These are phyloP conservation scores for Russula sp. DNA, from an alignment of 768 basidiomycete genomes.

Conservation along the genomic window DNA sequence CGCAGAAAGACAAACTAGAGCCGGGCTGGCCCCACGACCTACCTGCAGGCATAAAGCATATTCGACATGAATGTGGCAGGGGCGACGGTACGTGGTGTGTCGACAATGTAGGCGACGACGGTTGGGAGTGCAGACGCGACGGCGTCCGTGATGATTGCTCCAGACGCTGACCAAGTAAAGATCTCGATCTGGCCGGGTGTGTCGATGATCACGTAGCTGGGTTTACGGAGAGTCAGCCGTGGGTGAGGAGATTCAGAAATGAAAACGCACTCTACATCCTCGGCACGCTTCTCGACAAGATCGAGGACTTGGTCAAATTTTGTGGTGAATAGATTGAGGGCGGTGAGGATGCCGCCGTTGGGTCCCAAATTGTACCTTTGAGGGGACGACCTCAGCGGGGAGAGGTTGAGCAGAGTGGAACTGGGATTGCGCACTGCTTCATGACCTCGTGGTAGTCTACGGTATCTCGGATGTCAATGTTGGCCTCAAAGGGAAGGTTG, in stretches of 20 bases:
- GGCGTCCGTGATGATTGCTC: constrained; percentile 97
- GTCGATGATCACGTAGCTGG: constrained; percentile 89
- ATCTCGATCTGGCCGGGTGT: constrained; percentile 99
- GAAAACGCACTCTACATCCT: constrained; percentile 72
- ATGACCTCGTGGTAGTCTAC: constrained; percentile 97
- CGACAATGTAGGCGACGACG: constrained; percentile 94
- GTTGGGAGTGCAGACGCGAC: constrained; percentile 90
- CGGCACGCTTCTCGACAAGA: constrained; percentile 86
- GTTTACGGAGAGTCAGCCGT: not conserved
- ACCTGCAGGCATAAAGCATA: constrained; percentile 99
- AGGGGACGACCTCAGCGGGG: constrained; percentile 7
- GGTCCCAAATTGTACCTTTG: constrained; percentile 94
- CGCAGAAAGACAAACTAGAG: not conserved
- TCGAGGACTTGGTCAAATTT: constrained; percentile 96
- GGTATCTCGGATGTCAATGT: constrained; percentile 97
- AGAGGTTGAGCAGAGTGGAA: constrained; percentile 10
- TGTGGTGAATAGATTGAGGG: constrained; percentile 95
- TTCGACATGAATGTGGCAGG: constrained; percentile 99
- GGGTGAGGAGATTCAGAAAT: not conserved
- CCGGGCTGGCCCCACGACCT: constrained; percentile 23
- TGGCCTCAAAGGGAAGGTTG: constrained; percentile 86
- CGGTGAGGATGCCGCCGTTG: constrained; percentile 95
- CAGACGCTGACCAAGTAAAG: constrained; percentile 99
- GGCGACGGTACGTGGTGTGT: constrained; percentile 89
- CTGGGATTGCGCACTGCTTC: constrained; percentile 81